Percentiles rank a stretch among this genome's conserved stretches.
Evolutionary conservation across 768 basidiomycete species (phyloP).

Genomic region (Termitomyces eurrhizus): DNA sequence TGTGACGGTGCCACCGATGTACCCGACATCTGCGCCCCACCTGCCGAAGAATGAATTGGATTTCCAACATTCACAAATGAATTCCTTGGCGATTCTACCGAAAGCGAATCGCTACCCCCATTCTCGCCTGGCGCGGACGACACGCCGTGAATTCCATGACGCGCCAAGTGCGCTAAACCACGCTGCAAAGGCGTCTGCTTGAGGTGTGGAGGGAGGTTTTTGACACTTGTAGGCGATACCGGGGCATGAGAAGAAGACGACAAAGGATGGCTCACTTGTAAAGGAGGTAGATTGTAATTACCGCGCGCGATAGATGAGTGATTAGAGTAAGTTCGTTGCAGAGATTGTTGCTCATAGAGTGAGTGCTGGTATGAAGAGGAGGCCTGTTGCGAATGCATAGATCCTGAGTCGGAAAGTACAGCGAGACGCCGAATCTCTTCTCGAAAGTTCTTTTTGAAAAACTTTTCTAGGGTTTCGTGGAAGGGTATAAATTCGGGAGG

Average conservation of each 20-base stretch:
- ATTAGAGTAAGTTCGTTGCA: conserved; percentile 41
- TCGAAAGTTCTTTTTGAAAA: conserved; percentile 80
- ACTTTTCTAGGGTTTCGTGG: conserved; percentile 84
- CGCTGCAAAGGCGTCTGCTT: conserved; percentile 77
- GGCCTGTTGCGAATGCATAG: conserved; percentile 30
- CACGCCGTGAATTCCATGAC: conserved; percentile 81
- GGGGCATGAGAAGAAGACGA: conserved; percentile 43
- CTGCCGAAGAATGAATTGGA: conserved; percentile 33
- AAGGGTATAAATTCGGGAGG: conserved; percentile 88
- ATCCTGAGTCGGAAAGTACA: conserved; percentile 46
- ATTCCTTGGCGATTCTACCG: conserved; percentile 65
- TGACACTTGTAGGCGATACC: conserved; percentile 27
- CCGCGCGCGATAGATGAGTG: conserved; percentile 39
- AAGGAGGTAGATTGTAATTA: conserved; percentile 45
- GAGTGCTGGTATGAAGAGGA: conserved; percentile 45
- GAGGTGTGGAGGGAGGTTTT: conserved; percentile 22
- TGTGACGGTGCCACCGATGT: conserved; percentile 62
- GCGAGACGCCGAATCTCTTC: conserved; percentile 77
- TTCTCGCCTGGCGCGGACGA: conserved; percentile 72
- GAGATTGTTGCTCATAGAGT: conserved; percentile 44
- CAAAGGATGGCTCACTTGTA: conserved; percentile 48
- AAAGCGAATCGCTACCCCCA: conserved; percentile 54
- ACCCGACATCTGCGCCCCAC: conserved; percentile 40
- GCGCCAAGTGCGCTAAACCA: conserved; percentile 75
- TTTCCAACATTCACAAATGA: conserved; percentile 74